These are phyloP conservation scores for Artemisia tridentata DNA, from an alignment of 129 eudicot species.

Conservation along the genomic window DNA sequence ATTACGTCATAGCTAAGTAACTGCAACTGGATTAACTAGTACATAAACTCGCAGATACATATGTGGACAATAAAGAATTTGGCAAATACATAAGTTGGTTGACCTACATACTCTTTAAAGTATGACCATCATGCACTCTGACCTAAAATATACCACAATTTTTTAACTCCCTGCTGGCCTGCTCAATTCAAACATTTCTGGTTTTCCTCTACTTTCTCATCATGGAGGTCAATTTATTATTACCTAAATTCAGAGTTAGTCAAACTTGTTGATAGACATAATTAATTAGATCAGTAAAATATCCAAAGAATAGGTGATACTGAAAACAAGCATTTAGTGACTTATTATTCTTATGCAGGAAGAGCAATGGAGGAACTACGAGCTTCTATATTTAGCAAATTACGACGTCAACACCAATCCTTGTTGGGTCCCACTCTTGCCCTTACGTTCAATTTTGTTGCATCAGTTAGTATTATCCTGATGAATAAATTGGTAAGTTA, in stretches of 20 bases:
- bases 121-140: conserved; percentile 6
- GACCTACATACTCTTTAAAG: conserved; percentile 22
- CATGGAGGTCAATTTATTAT: not conserved
- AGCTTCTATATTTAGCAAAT: conserved; percentile 69
- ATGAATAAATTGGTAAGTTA: conserved; percentile 82
- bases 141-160: conserved; percentile 12
- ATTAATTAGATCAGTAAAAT: conserved; percentile 1
- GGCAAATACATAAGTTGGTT: conserved; percentile 25
- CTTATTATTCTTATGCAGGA: conserved; percentile 40
- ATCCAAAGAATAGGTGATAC: conserved; percentile 19
- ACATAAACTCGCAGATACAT: not conserved
- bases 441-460: conserved; percentile 86
- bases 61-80: conserved; percentile 12
- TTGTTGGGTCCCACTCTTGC: conserved; percentile 85
- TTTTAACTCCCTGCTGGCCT: conserved; percentile 17
- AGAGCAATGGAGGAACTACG: conserved; percentile 90
- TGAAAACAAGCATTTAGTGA: not conserved
- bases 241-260: conserved; percentile 16
- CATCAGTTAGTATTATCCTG: conserved; percentile 87
- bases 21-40: conserved; percentile 11
- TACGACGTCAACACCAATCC: conserved; percentile 75
- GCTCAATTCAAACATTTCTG: conserved; percentile 12
- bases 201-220: conserved; percentile 25
- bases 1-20: conserved; percentile 1
- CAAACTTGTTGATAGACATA: conserved; percentile 7